A percentile compares a stretch with the other conserved stretches of the same genome.
phyloP scores from a whole-genome alignment of 169 alveolate genomes.

The Perkinsus marinus region DNA sequence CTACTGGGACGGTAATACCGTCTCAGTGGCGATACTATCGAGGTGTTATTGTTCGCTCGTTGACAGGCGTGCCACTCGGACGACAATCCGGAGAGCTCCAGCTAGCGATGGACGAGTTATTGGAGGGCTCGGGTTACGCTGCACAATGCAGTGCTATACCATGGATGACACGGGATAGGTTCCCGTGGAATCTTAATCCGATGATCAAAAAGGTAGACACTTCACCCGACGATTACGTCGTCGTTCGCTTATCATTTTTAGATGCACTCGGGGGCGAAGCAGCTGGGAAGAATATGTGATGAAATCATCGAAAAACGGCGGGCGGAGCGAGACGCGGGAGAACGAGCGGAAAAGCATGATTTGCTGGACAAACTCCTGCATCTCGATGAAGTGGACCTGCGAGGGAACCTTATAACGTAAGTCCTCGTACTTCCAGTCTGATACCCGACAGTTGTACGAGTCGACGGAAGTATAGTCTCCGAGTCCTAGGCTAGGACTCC shows the following conservation, averaged over 20 bases:
- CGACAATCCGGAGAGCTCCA: neutral
- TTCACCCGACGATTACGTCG: neutral
- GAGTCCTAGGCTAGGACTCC: too few species aligned
- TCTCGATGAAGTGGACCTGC: neutral
- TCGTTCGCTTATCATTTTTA: neutral
- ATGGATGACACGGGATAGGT: too few species aligned
- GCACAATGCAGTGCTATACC: too few species aligned
- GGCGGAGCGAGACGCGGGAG: neutral
- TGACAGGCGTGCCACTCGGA: neutral
- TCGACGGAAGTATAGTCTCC: too few species aligned
- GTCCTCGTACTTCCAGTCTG: too few species aligned
- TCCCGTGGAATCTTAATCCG: too few species aligned
- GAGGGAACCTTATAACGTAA: neutral
- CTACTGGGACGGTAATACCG: too few species aligned
- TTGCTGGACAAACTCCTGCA: neutral
- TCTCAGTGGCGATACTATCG: too few species aligned
- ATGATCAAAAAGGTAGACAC: neutral
- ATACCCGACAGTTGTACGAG: neutral
- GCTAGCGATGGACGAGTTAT: too few species aligned
- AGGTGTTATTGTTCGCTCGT: too few species aligned
- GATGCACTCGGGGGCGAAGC: neutral
- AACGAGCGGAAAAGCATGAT: neutral
- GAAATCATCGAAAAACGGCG: neutral
- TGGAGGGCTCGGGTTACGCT: too few species aligned
- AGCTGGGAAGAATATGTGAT: neutral